These are phyloP conservation scores for Alternaria infectoria DNA, from an alignment of 2,329 filamentous ascomycete species.

Conservation along the genomic window DNA sequence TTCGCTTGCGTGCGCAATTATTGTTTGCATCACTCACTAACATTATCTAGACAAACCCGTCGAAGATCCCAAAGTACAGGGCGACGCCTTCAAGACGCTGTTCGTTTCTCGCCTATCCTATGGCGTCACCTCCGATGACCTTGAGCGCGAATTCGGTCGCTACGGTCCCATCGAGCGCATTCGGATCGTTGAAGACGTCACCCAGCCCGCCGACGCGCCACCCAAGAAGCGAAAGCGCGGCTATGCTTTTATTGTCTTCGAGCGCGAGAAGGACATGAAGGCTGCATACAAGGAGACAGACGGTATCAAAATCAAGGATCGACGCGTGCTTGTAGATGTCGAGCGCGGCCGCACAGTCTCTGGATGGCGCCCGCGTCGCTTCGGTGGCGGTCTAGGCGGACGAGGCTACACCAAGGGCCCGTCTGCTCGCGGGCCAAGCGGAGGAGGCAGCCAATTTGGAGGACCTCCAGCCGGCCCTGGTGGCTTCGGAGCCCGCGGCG, in stretches of 20 bases:
- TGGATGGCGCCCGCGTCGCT: constrained; percentile 89
- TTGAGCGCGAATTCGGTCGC: constrained; percentile 91
- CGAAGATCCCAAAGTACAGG: constrained; percentile 86
- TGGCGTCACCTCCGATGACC: constrained; percentile 83
- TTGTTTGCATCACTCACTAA: constrained; percentile 18
- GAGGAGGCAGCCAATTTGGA: constrained; percentile 61
- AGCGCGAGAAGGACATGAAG: constrained; percentile 99
- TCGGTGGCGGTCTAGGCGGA: constrained; percentile 90
- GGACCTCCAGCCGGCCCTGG: constrained; percentile 56
- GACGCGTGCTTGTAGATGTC: constrained; percentile 91
- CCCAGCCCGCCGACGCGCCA: constrained; percentile 68
- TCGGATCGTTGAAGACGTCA: constrained; percentile 81
- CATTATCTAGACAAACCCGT: constrained; percentile 71
- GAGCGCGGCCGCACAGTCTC: constrained; percentile 94
- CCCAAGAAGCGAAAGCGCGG: constrained; percentile 74
- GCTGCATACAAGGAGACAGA: constrained; percentile 90
- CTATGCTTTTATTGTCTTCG: constrained; percentile 96
- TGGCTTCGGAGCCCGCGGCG: constrained; percentile 56
- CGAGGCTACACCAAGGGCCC: constrained; percentile 88
- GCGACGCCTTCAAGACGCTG: constrained; percentile 93
- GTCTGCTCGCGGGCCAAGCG: constrained; percentile 73
- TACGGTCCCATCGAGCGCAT: constrained; percentile 96
- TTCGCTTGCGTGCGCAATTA: neutral
- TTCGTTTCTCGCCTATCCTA: constrained; percentile 92
- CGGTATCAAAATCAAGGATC: constrained; percentile 90